These are phyloP conservation scores for Paecilomyces sp. DNA, from an alignment of 2,329 filamentous ascomycete genomes.

Conservation along the genomic window DNA sequence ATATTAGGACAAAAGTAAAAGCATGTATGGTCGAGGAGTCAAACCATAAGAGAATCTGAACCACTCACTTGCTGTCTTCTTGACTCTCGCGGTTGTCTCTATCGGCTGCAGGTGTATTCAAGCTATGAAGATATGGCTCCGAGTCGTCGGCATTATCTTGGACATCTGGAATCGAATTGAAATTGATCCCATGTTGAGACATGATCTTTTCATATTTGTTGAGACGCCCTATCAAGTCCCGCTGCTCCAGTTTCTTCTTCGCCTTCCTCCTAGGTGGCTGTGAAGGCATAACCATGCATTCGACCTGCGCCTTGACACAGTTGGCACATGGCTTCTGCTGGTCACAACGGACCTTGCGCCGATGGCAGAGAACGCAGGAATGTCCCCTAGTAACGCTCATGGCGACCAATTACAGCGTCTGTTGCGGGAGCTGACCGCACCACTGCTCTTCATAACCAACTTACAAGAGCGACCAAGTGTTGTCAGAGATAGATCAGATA, in stretches of 20 bases:
- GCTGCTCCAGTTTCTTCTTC: conserved; percentile 56
- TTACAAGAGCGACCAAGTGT: neutral
- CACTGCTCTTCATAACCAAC: neutral
- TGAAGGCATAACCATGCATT: conserved; percentile 41
- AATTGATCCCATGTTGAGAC: conserved; percentile 56
- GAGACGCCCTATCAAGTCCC: conserved; percentile 59
- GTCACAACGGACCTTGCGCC: conserved; percentile 66
- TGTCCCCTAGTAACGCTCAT: conserved; percentile 1
- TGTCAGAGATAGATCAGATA: neutral
- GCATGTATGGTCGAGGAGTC: too few relatives aligned
- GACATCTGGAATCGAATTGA: conserved; percentile 50
- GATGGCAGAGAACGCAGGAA: conserved; percentile 37
- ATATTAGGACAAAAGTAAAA: neutral
- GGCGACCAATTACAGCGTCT: neutral
- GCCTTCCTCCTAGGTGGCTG: conserved; percentile 46
- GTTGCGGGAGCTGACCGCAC: neutral
- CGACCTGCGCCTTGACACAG: conserved; percentile 56
- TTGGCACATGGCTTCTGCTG: conserved; percentile 63
- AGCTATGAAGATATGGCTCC: neutral
- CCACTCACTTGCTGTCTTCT: neutral
- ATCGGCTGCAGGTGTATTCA: neutral
- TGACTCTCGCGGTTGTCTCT: neutral
- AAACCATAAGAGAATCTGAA: too few relatives aligned
- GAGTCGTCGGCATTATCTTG: neutral
- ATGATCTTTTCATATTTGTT: conserved; percentile 60